Evolutionary conservation across 805 yeast species (phyloP), one percentile per base, ranked within the genome.

Genomic region (Candida caryicola): DNA sequence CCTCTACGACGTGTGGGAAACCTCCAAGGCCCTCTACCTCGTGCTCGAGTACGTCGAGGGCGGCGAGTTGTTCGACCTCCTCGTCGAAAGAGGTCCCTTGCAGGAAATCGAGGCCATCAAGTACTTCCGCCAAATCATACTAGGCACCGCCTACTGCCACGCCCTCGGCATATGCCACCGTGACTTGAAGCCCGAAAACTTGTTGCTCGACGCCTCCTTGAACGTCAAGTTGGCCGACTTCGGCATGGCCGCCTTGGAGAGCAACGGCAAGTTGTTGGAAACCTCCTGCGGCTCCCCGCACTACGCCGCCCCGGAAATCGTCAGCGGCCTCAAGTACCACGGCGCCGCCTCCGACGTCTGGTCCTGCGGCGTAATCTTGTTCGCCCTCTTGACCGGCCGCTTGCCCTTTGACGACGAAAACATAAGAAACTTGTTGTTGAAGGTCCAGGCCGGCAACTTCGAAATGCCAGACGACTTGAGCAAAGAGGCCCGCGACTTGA

Each of bases 1-100:
- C 17, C 70, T 93, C 28, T 93, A 89, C 58, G 99, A 93, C 57
- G 99, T 93, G 17, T 93, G 98, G 98, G 99, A 93, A 62, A 91
- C 95, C 48, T 82, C 88, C 48, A 88, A 87, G 55, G 96, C 91
- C 43, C 71, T 93, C 40, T 85, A 82, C 52, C 60, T 85, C 47
- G 88, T 85, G 12, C 64, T 85, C 35, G 95, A 85, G 56, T 85
- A 84, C 57, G 91, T 85, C 23, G 90, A 85, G 59, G 91, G 93
- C n/a, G 95, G 95, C 42, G 95, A 85, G 60, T 64, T 85, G 38
- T 85, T 85, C 49, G 93, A 85, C 52, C 72, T 81, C 44, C 64
- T 85, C 39, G 88, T 85, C 4, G 77, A 74, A 48, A 74, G 76
- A 45, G 93, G 91, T 4, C 82, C 83, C 17, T 61, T 85, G 33